phyloP scores from a whole-genome alignment of 768 basidiomycete species.

The Auriscalpium microsporum region DNA sequence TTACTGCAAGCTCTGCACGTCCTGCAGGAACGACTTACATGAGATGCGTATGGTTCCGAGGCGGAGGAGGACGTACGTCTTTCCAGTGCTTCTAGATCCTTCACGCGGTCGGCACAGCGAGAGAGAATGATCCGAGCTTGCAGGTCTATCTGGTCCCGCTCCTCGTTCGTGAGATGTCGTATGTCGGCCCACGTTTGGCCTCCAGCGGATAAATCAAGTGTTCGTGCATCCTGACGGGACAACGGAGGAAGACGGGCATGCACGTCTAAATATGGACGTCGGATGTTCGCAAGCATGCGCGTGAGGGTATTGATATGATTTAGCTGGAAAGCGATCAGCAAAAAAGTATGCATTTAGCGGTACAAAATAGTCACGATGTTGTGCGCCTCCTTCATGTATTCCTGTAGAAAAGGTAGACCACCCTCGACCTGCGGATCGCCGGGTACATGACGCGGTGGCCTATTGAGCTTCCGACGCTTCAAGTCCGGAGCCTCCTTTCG shows the following conservation, averaged over 20 bases:
- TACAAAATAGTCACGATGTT: constrained; percentile 44
- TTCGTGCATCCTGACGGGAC: constrained; percentile 41
- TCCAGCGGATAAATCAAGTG: constrained; percentile 42
- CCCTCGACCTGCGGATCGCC: constrained; percentile 6
- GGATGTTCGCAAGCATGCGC: constrained; percentile 65
- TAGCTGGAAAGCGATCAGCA: constrained; percentile 35
- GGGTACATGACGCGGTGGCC: constrained; percentile 3
- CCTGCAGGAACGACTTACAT: constrained; percentile 32
- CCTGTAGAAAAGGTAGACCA: constrained; percentile 39
- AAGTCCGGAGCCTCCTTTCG: not conserved
- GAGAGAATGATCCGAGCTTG: constrained; percentile 81
- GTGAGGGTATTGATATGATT: constrained; percentile 64
- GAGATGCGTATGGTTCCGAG: constrained; percentile 4
- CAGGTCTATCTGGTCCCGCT: constrained; percentile 93
- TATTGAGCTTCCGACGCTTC: not conserved
- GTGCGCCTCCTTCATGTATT: constrained; percentile 71
- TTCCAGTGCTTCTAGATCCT: constrained; percentile 82
- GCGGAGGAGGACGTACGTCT: constrained; percentile 52
- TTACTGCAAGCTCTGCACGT: constrained; percentile 57
- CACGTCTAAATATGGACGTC: constrained; percentile 82
- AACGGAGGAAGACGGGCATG: constrained; percentile 49
- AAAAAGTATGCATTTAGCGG: not conserved
- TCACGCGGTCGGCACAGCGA: constrained; percentile 80
- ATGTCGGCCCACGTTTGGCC: constrained; percentile 50
- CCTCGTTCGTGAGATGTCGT: constrained; percentile 74